These are phyloP conservation scores for Patellaria atrata DNA, from an alignment of 495 filamentous ascomycete genomes.

Conservation along the genomic window DNA sequence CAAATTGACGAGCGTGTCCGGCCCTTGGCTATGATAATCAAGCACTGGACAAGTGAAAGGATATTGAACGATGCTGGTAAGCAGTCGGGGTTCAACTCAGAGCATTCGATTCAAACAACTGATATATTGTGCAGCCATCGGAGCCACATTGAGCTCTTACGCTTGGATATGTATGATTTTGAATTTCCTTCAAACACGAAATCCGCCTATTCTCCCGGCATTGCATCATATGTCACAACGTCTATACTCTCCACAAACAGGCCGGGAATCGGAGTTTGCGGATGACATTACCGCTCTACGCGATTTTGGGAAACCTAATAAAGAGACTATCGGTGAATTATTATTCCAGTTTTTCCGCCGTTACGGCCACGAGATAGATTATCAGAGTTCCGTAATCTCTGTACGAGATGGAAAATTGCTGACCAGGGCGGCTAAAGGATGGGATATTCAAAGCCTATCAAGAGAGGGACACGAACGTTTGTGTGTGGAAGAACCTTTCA, in stretches of 20 bases:
- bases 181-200: slow-evolving; percentile 81
- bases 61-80: slow-evolving; percentile 90
- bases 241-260: slow-evolving; percentile 42
- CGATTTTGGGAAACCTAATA: slow-evolving; percentile 66
- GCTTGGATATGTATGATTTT: slow-evolving; percentile 99
- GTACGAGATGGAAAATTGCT: slow-evolving; percentile 71
- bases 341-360: slow-evolving; percentile 90
- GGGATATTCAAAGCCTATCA: slow-evolving; percentile 54
- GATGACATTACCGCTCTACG: slow-evolving; percentile 62
- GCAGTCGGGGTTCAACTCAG: slow-evolving; percentile 22
- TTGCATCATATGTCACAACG: slow-evolving; percentile 65
- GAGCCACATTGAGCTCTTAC: slow-evolving; percentile 92
- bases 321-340: slow-evolving; percentile 65
- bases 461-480: slow-evolving; percentile 47
- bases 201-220: slow-evolving; percentile 75
- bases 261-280: slow-evolving; percentile 57
- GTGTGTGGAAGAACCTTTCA: slow-evolving; percentile 96
- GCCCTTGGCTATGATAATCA: slow-evolving; percentile 87
- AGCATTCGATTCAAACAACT: neutral
- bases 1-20: slow-evolving; percentile 83
- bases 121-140: slow-evolving; percentile 45
- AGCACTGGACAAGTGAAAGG: slow-evolving; percentile 87
- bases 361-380: slow-evolving; percentile 87
- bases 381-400: slow-evolving; percentile 69
- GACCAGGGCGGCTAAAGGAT: slow-evolving; percentile 75